A percentile compares a stretch with the other conserved stretches of the same genome.
Evolutionary conservation across 306 rosid species (phyloP).

Genomic region (Vicia sativa): DNA sequence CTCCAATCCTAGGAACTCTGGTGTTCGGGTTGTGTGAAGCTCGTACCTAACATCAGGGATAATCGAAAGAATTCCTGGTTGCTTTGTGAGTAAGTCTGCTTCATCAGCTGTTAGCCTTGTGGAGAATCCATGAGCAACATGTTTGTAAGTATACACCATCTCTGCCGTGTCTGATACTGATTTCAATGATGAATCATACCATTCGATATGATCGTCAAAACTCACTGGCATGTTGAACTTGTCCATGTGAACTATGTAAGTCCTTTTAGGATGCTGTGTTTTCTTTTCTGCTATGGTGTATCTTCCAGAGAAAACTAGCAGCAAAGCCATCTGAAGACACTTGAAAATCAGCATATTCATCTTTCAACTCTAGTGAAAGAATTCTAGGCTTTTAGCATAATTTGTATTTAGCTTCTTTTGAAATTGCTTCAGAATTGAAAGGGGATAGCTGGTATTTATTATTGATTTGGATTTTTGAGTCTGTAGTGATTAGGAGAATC

Average conservation of each 20-base stretch:
- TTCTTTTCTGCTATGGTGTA: slow-evolving; percentile 46
- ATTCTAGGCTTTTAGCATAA: not conserved
- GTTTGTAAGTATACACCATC: slow-evolving; percentile 75
- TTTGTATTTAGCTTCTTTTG: slow-evolving; percentile 38
- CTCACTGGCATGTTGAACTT: slow-evolving; percentile 66
- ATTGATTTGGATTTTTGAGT: slow-evolving; percentile 17
- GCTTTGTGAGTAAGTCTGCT: slow-evolving; percentile 62
- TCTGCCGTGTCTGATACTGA: slow-evolving; percentile 71
- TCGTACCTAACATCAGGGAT: slow-evolving; percentile 66
- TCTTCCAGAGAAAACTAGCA: slow-evolving; percentile 42
- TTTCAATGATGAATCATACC: slow-evolving; percentile 78
- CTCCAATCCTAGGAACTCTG: slow-evolving; percentile 75
- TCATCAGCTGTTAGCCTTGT: slow-evolving; percentile 72
- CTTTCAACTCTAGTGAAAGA: not conserved
- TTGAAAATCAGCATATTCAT: slow-evolving; percentile 46
- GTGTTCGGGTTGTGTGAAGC: slow-evolving; percentile 93
- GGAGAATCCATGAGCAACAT: slow-evolving; percentile 80
- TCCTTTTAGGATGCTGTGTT: slow-evolving; percentile 49
- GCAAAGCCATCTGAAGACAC: slow-evolving; percentile 45
- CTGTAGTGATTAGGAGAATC: slow-evolving; percentile 6
- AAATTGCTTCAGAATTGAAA: slow-evolving; percentile 33
- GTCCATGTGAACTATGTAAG: slow-evolving; percentile 89
- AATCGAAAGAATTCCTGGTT: slow-evolving; percentile 64
- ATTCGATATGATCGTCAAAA: slow-evolving; percentile 58
- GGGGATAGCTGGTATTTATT: slow-evolving; percentile 43